Percentiles rank a stretch among this genome's conserved stretches.
These are phyloP conservation scores for Cairneyella variabilis DNA, from an alignment of 495 filamentous ascomycete species.

Conservation along the genomic window DNA sequence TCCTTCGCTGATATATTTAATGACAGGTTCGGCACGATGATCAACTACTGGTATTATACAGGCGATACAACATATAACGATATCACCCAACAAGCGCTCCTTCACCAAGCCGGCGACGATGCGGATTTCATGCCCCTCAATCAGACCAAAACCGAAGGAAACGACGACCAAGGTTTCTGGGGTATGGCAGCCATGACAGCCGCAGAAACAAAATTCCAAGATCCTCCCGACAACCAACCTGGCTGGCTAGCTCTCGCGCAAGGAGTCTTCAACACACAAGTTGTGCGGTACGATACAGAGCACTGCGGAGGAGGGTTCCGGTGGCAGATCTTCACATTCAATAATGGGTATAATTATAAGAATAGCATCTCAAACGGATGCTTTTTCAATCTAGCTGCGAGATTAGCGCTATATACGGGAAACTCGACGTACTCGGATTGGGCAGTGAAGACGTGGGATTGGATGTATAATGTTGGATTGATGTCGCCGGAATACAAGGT, in stretches of 20 bases:
- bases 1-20: conserved; percentile 30
- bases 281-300: conserved; percentile 48
- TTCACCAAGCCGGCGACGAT: conserved; percentile 52
- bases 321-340: conserved; percentile 76
- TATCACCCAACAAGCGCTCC: conserved; percentile 45
- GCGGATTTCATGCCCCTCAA: conserved; percentile 60
- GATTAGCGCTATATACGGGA: conserved; percentile 66
- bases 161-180: conserved; percentile 76
- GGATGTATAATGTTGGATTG: conserved; percentile 50
- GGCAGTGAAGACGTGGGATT: conserved; percentile 66
- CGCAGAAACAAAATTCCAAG: conserved; percentile 62
- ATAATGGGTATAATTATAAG: conserved; percentile 69
- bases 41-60: conserved; percentile 69
- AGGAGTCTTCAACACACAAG: conserved; percentile 69
- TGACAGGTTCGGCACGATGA: conserved; percentile 51
- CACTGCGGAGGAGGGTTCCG: conserved; percentile 69
- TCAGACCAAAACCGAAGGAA: conserved; percentile 53
- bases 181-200: conserved; percentile 64
- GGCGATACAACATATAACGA: conserved; percentile 59
- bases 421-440: conserved; percentile 67
- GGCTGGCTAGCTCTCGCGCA: conserved; percentile 70
- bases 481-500: conserved; percentile 45
- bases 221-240: conserved; percentile 46
- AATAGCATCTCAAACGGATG: conserved; percentile 48
- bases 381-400: conserved; percentile 57